phyloP scores from a whole-genome alignment of 192 early-diverging fungal genomes.

The Chytriomyces hyalinus region DNA sequence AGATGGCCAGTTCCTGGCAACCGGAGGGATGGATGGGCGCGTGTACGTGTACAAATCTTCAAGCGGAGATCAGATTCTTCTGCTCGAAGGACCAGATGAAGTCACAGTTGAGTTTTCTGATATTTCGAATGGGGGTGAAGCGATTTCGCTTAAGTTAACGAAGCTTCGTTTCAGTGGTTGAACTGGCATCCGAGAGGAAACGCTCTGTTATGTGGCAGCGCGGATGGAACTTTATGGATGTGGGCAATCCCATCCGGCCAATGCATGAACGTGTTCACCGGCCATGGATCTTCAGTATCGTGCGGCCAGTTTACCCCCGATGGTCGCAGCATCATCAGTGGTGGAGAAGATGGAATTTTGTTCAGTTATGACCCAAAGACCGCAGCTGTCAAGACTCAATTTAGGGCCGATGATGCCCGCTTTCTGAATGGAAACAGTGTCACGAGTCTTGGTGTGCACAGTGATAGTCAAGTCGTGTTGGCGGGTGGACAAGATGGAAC shows the following conservation, averaged over 20 bases:
- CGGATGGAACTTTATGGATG: constrained; percentile 96
- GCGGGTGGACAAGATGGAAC: constrained; percentile 84
- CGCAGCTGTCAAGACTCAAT: constrained; percentile 65
- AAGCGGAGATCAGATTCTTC: constrained; percentile 64
- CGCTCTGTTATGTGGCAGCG: constrained; percentile 85
- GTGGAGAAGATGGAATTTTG: constrained; percentile 16
- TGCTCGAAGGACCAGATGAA: constrained; percentile 89
- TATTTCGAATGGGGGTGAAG: too few species aligned
- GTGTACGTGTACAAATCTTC: constrained; percentile 74
- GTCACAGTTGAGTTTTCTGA: constrained; percentile 64
- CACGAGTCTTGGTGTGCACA: constrained; percentile 73
- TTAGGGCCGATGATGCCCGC: constrained; percentile 76
- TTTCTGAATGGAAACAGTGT: constrained; percentile 81
- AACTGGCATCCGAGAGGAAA: constrained; percentile 96
- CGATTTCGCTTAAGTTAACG: too few species aligned
- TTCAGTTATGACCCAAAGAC: constrained; percentile 79
- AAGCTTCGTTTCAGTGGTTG: constrained; percentile 68
- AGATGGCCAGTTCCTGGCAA: constrained; percentile 84
- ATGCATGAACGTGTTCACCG: constrained; percentile 94
- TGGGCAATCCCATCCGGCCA: constrained; percentile 87
- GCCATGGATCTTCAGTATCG: constrained; percentile 82
- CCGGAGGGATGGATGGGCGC: constrained; percentile 96
- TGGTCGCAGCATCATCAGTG: constrained; percentile 53
- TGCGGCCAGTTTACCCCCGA: constrained; percentile 90
- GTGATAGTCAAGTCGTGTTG: constrained; percentile 77